A percentile compares a stretch with the other conserved stretches of the same genome.
phyloP scores from a whole-genome alignment of 371 early-diverging fungal genomes.

The Thermomucor indicae-seudaticae region DNA sequence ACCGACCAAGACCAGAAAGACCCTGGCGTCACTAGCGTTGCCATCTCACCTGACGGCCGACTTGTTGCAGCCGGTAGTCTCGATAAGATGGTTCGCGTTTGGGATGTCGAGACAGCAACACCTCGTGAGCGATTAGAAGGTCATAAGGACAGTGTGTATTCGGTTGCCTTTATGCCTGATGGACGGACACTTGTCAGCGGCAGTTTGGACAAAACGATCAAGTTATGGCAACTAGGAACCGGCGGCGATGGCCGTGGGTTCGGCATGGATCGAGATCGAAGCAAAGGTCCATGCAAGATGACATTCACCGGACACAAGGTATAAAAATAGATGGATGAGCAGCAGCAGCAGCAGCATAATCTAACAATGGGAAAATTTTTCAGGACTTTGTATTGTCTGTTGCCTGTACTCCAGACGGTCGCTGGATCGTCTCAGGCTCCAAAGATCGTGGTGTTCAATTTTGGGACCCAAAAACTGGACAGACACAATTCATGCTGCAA shows the following conservation, averaged over 20 bases:
- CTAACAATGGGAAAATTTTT: not conserved
- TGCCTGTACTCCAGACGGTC: slow-evolving; percentile 87
- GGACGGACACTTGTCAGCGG: slow-evolving; percentile 86
- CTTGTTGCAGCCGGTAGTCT: slow-evolving; percentile 78
- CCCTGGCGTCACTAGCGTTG: slow-evolving; percentile 89
- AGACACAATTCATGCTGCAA: slow-evolving; percentile 87
- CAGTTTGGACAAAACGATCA: slow-evolving; percentile 89
- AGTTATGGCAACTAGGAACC: slow-evolving; percentile 79
- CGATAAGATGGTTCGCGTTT: slow-evolving; percentile 86
- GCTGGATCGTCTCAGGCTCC: slow-evolving; percentile 92
- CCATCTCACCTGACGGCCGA: slow-evolving; percentile 73
- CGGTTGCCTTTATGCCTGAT: slow-evolving; percentile 91
- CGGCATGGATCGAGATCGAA: slow-evolving; percentile 23
- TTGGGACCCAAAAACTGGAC: slow-evolving; percentile 85
- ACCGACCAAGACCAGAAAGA: slow-evolving; percentile 78
- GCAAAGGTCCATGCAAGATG: slow-evolving; percentile 34
- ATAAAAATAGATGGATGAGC: not conserved
- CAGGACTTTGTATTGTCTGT: slow-evolving; percentile 96
- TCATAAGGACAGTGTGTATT: slow-evolving; percentile 93
- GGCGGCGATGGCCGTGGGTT: slow-evolving; percentile 22
- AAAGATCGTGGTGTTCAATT: slow-evolving; percentile 96
- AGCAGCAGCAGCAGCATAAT: not conserved
- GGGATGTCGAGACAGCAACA: slow-evolving; percentile 77
- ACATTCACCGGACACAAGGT: slow-evolving; percentile 56
- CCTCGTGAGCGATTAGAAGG: slow-evolving; percentile 84